Base-by-base conservation (phyloP, 768 basidiomycete species). In the Phanerodontia chrysosporium region DNA sequence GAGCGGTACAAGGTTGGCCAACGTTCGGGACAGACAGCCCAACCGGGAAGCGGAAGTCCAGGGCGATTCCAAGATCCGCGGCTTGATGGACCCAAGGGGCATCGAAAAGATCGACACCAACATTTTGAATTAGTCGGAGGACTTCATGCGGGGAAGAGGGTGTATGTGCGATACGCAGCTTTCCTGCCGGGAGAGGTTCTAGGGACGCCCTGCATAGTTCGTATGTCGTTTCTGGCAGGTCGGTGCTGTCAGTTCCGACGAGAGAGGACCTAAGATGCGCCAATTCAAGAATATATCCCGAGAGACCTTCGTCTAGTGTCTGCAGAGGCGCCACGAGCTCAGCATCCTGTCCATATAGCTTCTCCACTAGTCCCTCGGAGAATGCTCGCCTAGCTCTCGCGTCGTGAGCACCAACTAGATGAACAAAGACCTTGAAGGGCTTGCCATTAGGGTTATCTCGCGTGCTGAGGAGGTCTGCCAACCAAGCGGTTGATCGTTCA, bases 51-150 rank as follows among this genome's bases (percentile, higher is more conserved):
- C 65, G 67, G 67, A 95, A 93, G 65, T 94, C 92, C 7, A 95
- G 75, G 0, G 86, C 90, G 16, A 94, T 73, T 13, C 93, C 93
- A 2, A 83, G 62, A 53, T 83, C 78, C 0, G 89, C 89, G 0
- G 86, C 84, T 2, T 75, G 71, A 60, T 86, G 82, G 0, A 84
- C 90, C 86, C 89, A 95, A 8, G 76, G 76, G 0, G 82, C 79
- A 64, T 93, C 91, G 60, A 94, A 86, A 0, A 94, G 62, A 66
- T 95, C 92, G 16, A 90, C 67, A 0, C 93, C 92, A 2, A 86
- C 76, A 45, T 81, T 75, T 1, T 73, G 72, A 29, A 94, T 77
- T 27, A 92, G 79, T 9, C 72, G 72, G 2, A 95, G 83, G 14
- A 92, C 82, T 55, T 91, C 88, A 59, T 93, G 93, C 1, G 92